Evolutionary conservation across 306 rosid species (phyloP), one percentile per base, ranked within the genome.

Genomic region (Macrotyloma uniflorum): DNA sequence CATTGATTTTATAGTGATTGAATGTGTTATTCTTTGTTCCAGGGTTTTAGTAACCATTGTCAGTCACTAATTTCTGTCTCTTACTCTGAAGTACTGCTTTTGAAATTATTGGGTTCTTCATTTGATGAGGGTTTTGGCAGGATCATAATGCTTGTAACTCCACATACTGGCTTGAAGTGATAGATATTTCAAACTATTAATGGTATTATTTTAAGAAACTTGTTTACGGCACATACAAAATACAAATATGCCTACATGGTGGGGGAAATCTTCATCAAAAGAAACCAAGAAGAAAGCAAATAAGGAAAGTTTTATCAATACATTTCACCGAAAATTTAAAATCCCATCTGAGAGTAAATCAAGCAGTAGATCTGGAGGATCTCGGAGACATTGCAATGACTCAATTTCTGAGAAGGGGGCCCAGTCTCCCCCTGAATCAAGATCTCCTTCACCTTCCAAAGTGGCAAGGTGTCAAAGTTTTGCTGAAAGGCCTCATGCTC

Each of bases 391-490:
- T 49, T 76, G 89, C 84, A 81, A 83, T 85, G 98, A 93, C 83
- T 82, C 96, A 57, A 67, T 87, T 67, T 93, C 98, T 2, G 98
- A 93, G 85, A 90, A 79, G 80, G 93, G 92, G 50, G 86, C 85
- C 78, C 89, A 50, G 74, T 88, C 97, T 24, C 97, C 97, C 24
- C 97, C 45, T 77, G 91, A 76, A 77, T 90, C 93, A 67, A 86
- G 91, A 85, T 92, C 96, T 28, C 92, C 97, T 50, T 93, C 98
- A 0, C 97, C 97, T 68, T 90, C 93, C 77, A 91, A 91, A 85
- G 98, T 93, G 19, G 81, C 86, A 40, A 89, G 98, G 85, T 90
- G 93, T 82, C 98, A 91, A 82, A 93, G 98, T 84, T 93, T 93
- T 86, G 89, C 86, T 35, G 97, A 91, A 72, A 90, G 96, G 86